A percentile compares a stretch with the other conserved stretches of the same genome.
Conservation (phyloP, 169 alveolate species). For the Plasmodium falciparum region DNA sequence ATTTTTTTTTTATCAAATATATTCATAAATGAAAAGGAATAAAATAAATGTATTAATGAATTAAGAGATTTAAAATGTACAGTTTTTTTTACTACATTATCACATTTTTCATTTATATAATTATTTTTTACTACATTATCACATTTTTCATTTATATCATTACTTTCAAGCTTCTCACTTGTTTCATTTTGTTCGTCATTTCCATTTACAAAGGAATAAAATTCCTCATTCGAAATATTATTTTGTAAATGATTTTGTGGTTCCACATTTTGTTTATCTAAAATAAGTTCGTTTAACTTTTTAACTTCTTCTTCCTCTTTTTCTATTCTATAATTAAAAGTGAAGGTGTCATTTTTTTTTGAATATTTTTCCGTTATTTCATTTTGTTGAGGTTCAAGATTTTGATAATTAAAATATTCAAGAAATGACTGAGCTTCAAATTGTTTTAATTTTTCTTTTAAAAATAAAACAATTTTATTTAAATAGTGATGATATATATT, state of each 20-base stretch:
- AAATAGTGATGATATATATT: conserved; percentile 43
- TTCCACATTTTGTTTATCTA: background rate
- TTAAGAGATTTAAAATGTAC: conserved; percentile 18
- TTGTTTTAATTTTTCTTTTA: conserved; percentile 3
- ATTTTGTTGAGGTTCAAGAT: conserved; percentile 3
- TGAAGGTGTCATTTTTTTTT: conserved; percentile 21
- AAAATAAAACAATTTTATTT: conserved; percentile 18
- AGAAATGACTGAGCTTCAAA: conserved; percentile 41
- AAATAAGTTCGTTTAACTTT: conserved; percentile 42
- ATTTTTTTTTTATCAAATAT: conserved; percentile 28
- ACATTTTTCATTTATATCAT: background rate
- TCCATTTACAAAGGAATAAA: conserved; percentile 18
- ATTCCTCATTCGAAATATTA: conserved; percentile 34
- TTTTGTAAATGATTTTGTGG: conserved; percentile 2
- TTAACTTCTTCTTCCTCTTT: conserved; percentile 22
- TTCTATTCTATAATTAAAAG: conserved; percentile 37
- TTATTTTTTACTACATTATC: background rate
- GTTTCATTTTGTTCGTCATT: background rate
- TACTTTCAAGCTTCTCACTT: background rate
- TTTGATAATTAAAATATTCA: conserved; percentile 15
- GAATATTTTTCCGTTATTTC: background rate
- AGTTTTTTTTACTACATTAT: background rate
- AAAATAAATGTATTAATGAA: conserved; percentile 53
- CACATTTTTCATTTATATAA: background rate
- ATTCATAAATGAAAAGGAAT: conserved; percentile 29